Evolutionary conservation across 2,329 filamentous ascomycete species (phyloP).

Genomic region (Curvularia verruculosa): DNA sequence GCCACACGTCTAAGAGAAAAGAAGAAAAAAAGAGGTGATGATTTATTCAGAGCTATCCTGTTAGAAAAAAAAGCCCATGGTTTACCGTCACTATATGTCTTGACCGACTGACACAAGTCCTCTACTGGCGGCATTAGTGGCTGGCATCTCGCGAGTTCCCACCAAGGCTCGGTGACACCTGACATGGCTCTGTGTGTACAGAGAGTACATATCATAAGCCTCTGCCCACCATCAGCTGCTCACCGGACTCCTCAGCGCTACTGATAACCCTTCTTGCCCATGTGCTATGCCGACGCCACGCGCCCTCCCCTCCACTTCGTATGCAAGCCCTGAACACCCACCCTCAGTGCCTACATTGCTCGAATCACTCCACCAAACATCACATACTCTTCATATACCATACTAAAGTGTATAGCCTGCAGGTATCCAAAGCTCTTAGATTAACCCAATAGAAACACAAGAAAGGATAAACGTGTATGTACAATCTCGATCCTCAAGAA

Average conservation of each 20-base stretch:
- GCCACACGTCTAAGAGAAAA: not conserved
- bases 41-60: not conserved
- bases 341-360: not conserved
- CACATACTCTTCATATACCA: not conserved
- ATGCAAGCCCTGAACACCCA: not conserved
- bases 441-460: not conserved
- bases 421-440: not conserved
- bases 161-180: too few relatives aligned
- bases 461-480: not conserved
- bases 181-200: not conserved
- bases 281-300: constrained; percentile 5
- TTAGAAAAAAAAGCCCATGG: not conserved
- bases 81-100: not conserved
- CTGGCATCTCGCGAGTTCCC: too few relatives aligned
- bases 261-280: constrained; percentile 3
- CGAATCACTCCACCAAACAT: not conserved
- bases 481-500: constrained; percentile 1
- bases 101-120: not conserved
- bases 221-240: constrained; percentile 2
- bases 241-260: constrained; percentile 14
- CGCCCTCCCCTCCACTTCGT: constrained; percentile 6
- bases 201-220: not conserved
- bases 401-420: not conserved
- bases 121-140: too few relatives aligned
- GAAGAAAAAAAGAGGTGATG: not conserved